A percentile compares a stretch with the other conserved stretches of the same genome.
Evolutionary conservation across 1,284 basidiomycete genomes (phyloP).

Genomic region (Peniophora sp.): DNA sequence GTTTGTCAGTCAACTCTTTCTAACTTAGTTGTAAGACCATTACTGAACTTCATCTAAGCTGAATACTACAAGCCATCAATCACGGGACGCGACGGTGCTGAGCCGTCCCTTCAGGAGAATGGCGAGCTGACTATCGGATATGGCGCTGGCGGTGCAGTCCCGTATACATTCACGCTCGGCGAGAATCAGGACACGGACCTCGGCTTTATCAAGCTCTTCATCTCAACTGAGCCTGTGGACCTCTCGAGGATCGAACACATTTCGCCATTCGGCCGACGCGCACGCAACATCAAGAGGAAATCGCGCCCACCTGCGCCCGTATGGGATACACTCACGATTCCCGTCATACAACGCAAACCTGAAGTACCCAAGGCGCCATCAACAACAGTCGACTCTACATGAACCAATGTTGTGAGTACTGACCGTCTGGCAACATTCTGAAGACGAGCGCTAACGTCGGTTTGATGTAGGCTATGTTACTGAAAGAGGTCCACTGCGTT

Average conservation of each 20-base stretch:
- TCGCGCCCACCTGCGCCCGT: not conserved
- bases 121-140: not conserved
- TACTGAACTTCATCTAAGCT: too few species aligned
- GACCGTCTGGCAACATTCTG: too few species aligned
- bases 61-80: not conserved
- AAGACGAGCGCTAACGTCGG: too few species aligned
- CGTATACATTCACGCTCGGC: not conserved
- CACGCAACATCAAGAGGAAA: not conserved
- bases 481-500: too few species aligned
- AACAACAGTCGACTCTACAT: too few species aligned
- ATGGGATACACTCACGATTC: not conserved
- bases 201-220: not conserved
- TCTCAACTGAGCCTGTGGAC: not conserved
- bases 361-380: too few species aligned
- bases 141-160: not conserved
- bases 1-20: not conserved
- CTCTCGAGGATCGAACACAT: not conserved
- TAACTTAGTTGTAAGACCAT: too few species aligned
- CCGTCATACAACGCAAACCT: not conserved
- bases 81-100: not conserved
- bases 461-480: too few species aligned
- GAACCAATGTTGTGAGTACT: too few species aligned
- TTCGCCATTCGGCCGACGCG: not conserved
- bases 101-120: not conserved
- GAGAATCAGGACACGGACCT: not conserved